Base-by-base conservation (phyloP, 176 grass and related monocot species). In the Carex scoparia region DNA sequence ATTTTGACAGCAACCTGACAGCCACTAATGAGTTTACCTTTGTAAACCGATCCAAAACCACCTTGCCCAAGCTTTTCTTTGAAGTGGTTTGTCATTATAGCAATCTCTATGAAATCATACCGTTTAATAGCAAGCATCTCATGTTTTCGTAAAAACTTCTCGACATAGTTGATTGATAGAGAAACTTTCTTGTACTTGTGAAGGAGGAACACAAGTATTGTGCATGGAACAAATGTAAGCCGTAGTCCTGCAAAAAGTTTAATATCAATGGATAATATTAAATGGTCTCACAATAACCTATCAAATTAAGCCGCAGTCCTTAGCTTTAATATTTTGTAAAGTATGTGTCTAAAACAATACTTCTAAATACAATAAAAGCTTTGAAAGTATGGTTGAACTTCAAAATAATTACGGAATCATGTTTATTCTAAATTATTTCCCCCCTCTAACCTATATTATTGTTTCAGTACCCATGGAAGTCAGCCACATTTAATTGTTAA, bases 21-120 rank as follows among this genome's bases (percentile, higher is more conserved):
- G 10, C 72, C 81, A 4, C 9, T 78, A 3, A 16, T 3, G 37
- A 91, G 87, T 8, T 16, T 44, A 56, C 92, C 89, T 5, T 85
- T 65, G 78, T 40, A 94, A 70, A 94, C 91, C 1, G 82, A 85
- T 30, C 93, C 93, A 30, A 89, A 94, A 12, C 90, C 90, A 58
- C 90, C 90, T 80, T 90, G 77, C 1, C 90, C 90, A 31, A 92
- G 90, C 54, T 85, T 87, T 18, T 81, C 7, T 68, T 60, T 76
- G 81, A 94, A 92, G 0, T 79, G 87, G 0, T 80, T 86, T 31
- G 94, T 95, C 14, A 95, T 91, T 1, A 48, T 85, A 61, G 87
- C 87, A 2, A 95, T 72, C 61, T 95, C 89, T 1, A 84, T 74
- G 61, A 89, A 95, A 42, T 65, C 72, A 66, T 83, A 95, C 11